Evolutionary conservation across 2,329 filamentous ascomycete genomes (phyloP).

Genomic region (Ophiostoma angusticollis): DNA sequence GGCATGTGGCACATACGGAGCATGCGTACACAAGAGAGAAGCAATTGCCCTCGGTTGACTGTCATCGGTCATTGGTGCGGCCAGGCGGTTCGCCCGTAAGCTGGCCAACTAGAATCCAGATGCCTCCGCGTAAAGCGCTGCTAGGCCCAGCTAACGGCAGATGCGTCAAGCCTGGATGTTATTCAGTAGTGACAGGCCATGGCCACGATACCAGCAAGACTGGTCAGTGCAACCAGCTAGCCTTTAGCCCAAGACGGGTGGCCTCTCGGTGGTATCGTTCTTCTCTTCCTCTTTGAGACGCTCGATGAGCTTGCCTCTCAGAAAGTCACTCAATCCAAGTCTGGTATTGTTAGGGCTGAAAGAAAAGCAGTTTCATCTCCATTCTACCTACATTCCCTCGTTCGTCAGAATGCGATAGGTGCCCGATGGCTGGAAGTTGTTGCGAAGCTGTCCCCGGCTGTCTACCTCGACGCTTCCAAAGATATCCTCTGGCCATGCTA

Average conservation of each 20-base stretch:
- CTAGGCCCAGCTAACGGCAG: too few species aligned
- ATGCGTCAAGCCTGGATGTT: too few species aligned
- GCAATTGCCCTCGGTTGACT: too few species aligned
- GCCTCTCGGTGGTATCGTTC: slow-evolving; percentile 16
- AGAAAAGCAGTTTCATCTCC: slow-evolving; percentile 5
- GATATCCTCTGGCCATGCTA: slow-evolving; percentile 59
- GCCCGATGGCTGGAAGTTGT: slow-evolving; percentile 16
- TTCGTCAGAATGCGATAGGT: slow-evolving; percentile 49
- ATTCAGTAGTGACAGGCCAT: too few species aligned
- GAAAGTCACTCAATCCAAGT: slow-evolving; percentile 40
- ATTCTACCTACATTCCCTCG: slow-evolving; percentile 51
- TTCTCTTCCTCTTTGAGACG: slow-evolving; percentile 39
- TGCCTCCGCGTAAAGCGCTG: too few species aligned
- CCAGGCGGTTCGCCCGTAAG: too few species aligned
- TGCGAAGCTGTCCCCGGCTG: slow-evolving; percentile 27
- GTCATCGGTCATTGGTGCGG: too few species aligned
- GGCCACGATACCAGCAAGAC: not conserved
- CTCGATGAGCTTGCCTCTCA: slow-evolving; percentile 41
- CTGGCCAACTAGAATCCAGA: too few species aligned
- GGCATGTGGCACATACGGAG: too few species aligned
- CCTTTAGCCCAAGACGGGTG: slow-evolving; percentile 10
- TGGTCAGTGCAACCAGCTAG: too few species aligned
- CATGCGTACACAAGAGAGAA: too few species aligned
- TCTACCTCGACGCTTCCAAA: slow-evolving; percentile 55
- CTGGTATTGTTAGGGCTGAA: too few species aligned